These are phyloP conservation scores for Leucocoprinus leucothites DNA, from an alignment of 768 basidiomycete species.

Conservation along the genomic window DNA sequence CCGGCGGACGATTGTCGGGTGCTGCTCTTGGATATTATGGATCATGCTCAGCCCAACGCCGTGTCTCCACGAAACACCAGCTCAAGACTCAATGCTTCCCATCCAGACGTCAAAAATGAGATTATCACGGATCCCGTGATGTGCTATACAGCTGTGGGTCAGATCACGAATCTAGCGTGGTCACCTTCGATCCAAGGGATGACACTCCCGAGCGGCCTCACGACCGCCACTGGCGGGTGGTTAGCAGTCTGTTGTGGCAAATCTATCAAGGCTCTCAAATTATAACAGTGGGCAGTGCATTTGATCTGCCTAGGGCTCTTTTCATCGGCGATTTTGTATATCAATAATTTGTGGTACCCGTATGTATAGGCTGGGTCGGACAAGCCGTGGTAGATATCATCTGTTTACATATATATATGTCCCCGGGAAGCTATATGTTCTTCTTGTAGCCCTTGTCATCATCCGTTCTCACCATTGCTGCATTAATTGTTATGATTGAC, in stretches of 20 bases:
- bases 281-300: conserved; percentile 36
- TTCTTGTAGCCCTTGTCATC: neutral
- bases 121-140: conserved; percentile 75
- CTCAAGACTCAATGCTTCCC: conserved; percentile 74
- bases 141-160: conserved; percentile 75
- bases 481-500: conserved; percentile 4
- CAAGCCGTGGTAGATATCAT: neutral
- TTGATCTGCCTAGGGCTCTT: neutral
- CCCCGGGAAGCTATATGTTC: neutral
- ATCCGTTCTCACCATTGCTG: neutral
- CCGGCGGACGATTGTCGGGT: conserved; percentile 92
- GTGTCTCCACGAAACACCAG: conserved; percentile 68
- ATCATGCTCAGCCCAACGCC: conserved; percentile 49
- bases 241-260: conserved; percentile 81
- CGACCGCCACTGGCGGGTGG: conserved; percentile 81
- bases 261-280: conserved; percentile 77
- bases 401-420: neutral
- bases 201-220: conserved; percentile 71
- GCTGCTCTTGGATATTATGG: conserved; percentile 84
- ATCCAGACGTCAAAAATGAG: conserved; percentile 77
- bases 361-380: neutral
- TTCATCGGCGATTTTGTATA: conserved; percentile 3
- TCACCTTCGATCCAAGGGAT: conserved; percentile 80
- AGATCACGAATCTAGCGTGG: conserved; percentile 87
- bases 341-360: conserved; percentile 10